Base-by-base conservation (phyloP, 768 basidiomycete genomes). In the Amanita thiersii region DNA sequence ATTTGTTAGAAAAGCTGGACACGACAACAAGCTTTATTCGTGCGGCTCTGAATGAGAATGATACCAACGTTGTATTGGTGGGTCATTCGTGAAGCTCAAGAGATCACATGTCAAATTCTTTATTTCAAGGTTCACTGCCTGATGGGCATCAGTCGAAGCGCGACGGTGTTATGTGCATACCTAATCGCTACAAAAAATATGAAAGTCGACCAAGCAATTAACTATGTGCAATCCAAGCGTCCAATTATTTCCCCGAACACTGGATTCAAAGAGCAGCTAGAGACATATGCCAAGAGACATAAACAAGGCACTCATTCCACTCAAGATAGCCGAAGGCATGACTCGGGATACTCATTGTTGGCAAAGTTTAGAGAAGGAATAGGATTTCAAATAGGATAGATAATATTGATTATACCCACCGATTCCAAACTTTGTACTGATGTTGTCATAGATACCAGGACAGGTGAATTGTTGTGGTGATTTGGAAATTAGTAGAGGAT, bases 61-160 rank as follows among this genome's bases (percentile, higher is more conserved):
- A 62, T 38, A 51, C 53, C 0, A 65, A 70, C 48, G 65, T 63
- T 33, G 74, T 79, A 7, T 53, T 79, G 50, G 77, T 79, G 47
- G 47, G 77, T 56, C n/a, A 15, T n/a, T 5, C 25, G 1, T 17
- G 18, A 17, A 19, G 40, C 26, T 10, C 10, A 25, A 32, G 15
- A 32, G 7, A 26, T 30, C 11, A 38, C 14, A 6, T 42, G 24
- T 42, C 9, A 33, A 14, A 15, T 24, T 40, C 21, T 4, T 49
- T 39, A n/a, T n/a, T n/a, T n/a, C n/a, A n/a, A 86, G 83, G 81
- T 88, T 9, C 86, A 89, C 56, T 88, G 86, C 55, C 58, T 77
- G 29, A 76, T 79, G 58, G 86, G 86, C 30, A 70, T 86, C 44
- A 84, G 81, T 50, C 72, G 86, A 17, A 84, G 81, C 31, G 72